Evolutionary conservation across 2,329 filamentous ascomycete species (phyloP).

Genomic region (Hypoxylon sp.): DNA sequence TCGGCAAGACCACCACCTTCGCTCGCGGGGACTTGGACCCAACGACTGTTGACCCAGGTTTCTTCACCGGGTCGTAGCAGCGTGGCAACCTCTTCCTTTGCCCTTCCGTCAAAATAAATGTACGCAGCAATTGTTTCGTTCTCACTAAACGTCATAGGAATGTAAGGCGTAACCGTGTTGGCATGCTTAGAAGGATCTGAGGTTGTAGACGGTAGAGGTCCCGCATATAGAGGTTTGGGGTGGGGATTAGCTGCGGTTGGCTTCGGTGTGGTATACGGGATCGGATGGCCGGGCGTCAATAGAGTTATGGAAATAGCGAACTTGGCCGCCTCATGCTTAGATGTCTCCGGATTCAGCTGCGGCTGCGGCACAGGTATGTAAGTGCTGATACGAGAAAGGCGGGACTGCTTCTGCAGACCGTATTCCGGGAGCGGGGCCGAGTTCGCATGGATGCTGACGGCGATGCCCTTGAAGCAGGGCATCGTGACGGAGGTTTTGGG

Average conservation of each 20-base stretch:
- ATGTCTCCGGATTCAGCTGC: conserved; percentile 76
- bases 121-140: conserved; percentile 99
- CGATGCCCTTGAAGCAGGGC: conserved; percentile 99
- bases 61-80: conserved; percentile 92
- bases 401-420: conserved; percentile 93
- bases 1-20: conserved; percentile 96
- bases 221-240: conserved; percentile 86
- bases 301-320: conserved; percentile 99
- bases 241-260: conserved; percentile 80
- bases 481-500: conserved; percentile 58
- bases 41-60: conserved; percentile 98
- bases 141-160: conserved; percentile 89
- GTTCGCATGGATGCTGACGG: conserved; percentile 92
- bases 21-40: conserved; percentile 92
- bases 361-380: conserved; percentile 97
- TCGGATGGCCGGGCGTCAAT: conserved; percentile 86
- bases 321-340: conserved; percentile 90
- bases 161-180: conserved; percentile 82
- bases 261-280: conserved; percentile 93
- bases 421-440: conserved; percentile 88
- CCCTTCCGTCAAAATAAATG: conserved; percentile 96
- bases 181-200: conserved; percentile 62
- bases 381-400: conserved; percentile 91
- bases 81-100: conserved; percentile 97
- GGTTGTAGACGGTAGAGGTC: conserved; percentile 71